Evolutionary conservation across 345 rosid species (phyloP).

Genomic region (Gossypium anomalum): DNA sequence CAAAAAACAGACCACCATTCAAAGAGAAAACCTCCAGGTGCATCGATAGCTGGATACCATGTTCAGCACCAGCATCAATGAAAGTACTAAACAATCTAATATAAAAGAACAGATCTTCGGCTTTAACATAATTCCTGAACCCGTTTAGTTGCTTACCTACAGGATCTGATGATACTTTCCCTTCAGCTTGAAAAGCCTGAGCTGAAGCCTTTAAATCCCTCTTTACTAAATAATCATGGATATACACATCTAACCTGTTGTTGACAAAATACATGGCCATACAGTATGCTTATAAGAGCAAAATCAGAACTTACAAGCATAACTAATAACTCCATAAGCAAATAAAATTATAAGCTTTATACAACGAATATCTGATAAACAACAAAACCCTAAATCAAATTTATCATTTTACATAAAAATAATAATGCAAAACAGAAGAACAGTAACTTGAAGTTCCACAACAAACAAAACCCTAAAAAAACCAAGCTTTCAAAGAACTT

Average conservation of each 20-base stretch:
- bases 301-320: no score
- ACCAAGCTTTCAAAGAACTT: slow-evolving; percentile 17
- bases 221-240: slow-evolving; percentile 93
- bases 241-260: slow-evolving; percentile 93
- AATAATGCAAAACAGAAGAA: no score
- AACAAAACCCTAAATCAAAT: neutral
- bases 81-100: neutral
- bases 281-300: no score
- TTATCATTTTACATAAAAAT: no score
- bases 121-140: neutral
- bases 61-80: slow-evolving; percentile 1
- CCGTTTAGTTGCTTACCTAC: slow-evolving; percentile 60
- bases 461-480: slow-evolving; percentile 30
- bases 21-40: slow-evolving; percentile 97
- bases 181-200: slow-evolving; percentile 97
- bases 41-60: slow-evolving; percentile 77
- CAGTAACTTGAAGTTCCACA: neutral
- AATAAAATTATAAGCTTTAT: neutral
- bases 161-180: slow-evolving; percentile 95
- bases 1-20: slow-evolving; percentile 99
- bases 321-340: neutral
- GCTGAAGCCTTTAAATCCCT: slow-evolving; percentile 95
- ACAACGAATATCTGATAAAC: neutral
- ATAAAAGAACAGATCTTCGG: neutral
- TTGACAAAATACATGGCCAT: slow-evolving; percentile 7